Evolutionary conservation across 441 rosid species (phyloP).

Genomic region (Syzygium syzygioides): DNA sequence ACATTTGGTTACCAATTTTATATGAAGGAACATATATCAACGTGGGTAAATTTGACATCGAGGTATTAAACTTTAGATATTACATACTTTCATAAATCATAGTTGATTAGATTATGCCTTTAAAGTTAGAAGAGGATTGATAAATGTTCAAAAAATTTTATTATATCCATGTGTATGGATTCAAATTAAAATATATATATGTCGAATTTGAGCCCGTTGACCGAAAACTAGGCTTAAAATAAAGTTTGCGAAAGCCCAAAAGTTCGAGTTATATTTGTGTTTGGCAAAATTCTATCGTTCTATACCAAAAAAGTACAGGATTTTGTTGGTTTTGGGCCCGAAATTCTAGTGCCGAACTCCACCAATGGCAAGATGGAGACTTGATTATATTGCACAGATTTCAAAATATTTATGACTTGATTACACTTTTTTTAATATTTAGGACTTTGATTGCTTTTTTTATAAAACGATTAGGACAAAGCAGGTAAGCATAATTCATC

Average conservation of each 20-base stretch:
- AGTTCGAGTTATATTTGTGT: neutral
- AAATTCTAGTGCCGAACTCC: neutral
- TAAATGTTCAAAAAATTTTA: too few relatives aligned
- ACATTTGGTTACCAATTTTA: too few relatives aligned
- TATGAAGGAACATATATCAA: too few relatives aligned
- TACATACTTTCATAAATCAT: too few relatives aligned
- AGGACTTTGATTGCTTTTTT: neutral
- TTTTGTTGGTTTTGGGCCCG: neutral
- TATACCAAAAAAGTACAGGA: neutral
- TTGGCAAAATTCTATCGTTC: neutral
- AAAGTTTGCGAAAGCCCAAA: accelerated
- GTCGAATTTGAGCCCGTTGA: neutral
- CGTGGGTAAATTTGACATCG: neutral
- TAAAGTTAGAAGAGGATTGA: too few relatives aligned
- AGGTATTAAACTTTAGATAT: neutral
- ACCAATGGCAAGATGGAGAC: neutral
- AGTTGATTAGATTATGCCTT: too few relatives aligned
- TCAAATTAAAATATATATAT: neutral
- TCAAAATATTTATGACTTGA: neutral
- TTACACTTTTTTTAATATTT: neutral
- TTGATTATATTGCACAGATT: neutral
- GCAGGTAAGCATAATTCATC: neutral
- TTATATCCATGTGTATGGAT: neutral
- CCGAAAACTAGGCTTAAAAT: too few relatives aligned
- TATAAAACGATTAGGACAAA: neutral